Base-by-base conservation (phyloP, 495 filamentous ascomycete species). In the Achaetomiella virescens region DNA sequence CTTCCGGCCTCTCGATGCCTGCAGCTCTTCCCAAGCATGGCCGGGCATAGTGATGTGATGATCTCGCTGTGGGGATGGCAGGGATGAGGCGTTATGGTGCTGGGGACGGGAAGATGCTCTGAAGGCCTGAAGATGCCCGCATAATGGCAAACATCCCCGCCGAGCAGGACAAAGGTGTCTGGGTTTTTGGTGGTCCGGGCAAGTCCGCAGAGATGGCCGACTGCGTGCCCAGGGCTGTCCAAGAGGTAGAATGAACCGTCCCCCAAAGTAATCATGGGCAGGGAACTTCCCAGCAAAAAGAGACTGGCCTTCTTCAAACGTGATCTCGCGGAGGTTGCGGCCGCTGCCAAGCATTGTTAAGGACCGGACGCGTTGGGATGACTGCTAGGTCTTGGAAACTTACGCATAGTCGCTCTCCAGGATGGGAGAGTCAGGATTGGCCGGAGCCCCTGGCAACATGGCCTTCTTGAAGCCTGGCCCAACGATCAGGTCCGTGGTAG, bases 201-300 rank as follows among this genome's bases (percentile, higher is more conserved):
- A 2, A 83, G 66, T 2, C 63, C 80, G 51, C 69, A 72, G 22
- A 81, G 68, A 50, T 83, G 81, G 1, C 79, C 80, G 6, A 72
- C 63, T 6, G 74, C 69, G 55, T 82, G 79, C 0, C 80, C 80
- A 2, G 77, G 76, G 1, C 66, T 65, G 60, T 79, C 66, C 38
- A 83, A 64, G 15, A 83, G 65, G 57, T 82, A 79, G 57, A 82
- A 80, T 38, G 70, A 72, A 0, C 80, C 79, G 55, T 82, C 81
- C 3, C 74, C 75, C n/a, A 55, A 80, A 84, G 61, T 76, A 83
- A 61, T 86, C 83, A 29, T 73, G 60, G 0, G 80, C 83, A 12
- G 68, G 61, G 51, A 79, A 77, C 3, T 62, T 22, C 12, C 78
- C 75, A 35, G 81, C 68, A 31, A 66, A 58, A 8, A 73, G 42